phyloP scores from a whole-genome alignment of 257 asterid species.

The Solanum pimpinellifolium region DNA sequence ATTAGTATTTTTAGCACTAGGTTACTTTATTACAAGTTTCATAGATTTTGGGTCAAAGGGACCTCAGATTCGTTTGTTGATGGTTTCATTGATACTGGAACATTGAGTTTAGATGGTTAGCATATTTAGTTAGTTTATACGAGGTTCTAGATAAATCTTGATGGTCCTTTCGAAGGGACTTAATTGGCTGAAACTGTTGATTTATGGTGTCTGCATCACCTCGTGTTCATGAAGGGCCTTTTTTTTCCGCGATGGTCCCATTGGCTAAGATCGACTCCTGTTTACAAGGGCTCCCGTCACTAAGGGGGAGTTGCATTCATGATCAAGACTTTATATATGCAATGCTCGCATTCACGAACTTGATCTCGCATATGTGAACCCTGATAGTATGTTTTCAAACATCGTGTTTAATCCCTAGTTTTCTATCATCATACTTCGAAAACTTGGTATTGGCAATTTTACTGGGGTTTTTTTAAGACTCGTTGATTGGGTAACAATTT shows the following conservation, averaged over 20 bases:
- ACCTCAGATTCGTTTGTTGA: no score
- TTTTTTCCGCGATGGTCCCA: fast-evolving
- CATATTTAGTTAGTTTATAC: no score
- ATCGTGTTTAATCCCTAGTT: neutral
- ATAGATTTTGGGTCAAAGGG: no score
- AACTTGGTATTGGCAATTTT: neutral
- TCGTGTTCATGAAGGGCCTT: neutral
- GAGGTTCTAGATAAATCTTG: no score
- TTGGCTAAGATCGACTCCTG: no score
- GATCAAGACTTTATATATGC: neutral
- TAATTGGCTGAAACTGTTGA: no score
- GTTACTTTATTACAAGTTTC: no score
- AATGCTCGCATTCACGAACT: no score
- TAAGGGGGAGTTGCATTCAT: no score
- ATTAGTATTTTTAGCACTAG: neutral
- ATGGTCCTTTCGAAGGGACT: no score
- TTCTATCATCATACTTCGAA: neutral
- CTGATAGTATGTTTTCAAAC: neutral
- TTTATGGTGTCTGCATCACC: neutral
- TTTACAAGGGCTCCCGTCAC: neutral
- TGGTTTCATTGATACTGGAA: no score
- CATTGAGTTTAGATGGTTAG: no score
- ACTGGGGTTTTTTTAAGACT: neutral
- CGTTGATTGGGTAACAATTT: neutral
- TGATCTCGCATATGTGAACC: neutral